Base-by-base conservation (phyloP, 1,284 basidiomycete species). In the Acaromyces ingoldii region DNA sequence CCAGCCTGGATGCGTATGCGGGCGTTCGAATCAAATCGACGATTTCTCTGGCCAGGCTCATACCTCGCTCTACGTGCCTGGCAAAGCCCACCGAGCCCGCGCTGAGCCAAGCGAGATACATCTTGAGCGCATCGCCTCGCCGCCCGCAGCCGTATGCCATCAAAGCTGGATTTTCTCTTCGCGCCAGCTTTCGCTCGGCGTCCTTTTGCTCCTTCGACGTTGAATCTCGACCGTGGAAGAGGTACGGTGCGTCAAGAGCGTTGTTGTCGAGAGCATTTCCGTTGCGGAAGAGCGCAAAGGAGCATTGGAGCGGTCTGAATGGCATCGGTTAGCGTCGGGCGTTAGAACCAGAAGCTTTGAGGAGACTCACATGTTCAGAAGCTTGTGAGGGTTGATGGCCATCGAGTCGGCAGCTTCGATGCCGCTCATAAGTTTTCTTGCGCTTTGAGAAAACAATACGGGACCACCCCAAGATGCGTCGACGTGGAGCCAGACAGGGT, bases 341-440 rank as follows among this genome's bases (percentile, higher is more conserved):
- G 19, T n/a, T 6, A 21, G 38, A 39, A 39, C 6, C 7, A 6
- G 11, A 25, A 22, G 10, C 17, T 13, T 11, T 41, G 9, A 45
- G 22, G 13, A 30, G 21, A 47, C 44, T 47, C 44, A 47, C 13
- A 75, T 70, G 24, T 71, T 75, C 38, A 78, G 63, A 55, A 78
- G 71, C 57, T 78, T 78, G 67, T 78, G 77, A 6, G 77, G 77
- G 39, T 75, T 77, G 54, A 78, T 64, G 11, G 76, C 73, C 49
- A 78, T 60, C 51, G 72, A 76, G 51, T 78, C 62, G 2, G 75
- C 75, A 9, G 51, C 24, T 13, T 60, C 37, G 28, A 65, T 63
- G 11, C 77, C 77, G 11, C 57, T 50, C 53, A 78, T 62, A 25
- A 74, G 43, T 22, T 57, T 55, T 19, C 46, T 33, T 5, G 51